A percentile compares a stretch with the other conserved stretches of the same genome.
phyloP scores from a whole-genome alignment of 257 asterid species.

The Lycium ferocissimum region DNA sequence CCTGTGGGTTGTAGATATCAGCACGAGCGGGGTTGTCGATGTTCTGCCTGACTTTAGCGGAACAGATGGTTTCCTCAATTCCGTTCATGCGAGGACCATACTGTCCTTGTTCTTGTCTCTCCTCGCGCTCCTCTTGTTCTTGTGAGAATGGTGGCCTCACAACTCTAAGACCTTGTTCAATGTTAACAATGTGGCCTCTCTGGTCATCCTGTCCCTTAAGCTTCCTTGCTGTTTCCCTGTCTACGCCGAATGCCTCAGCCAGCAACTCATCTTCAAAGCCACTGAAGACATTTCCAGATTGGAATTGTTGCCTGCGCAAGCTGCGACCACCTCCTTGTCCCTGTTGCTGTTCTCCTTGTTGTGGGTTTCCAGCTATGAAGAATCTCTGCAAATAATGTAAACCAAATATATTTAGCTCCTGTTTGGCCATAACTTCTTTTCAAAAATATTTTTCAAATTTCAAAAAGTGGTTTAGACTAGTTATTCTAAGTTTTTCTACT shows the following conservation, averaged over 20 bases:
- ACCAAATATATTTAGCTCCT: neutral
- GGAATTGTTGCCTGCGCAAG: constrained; percentile 32
- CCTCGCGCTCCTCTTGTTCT: constrained; percentile 31
- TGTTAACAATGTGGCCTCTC: constrained; percentile 26
- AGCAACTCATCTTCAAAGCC: neutral
- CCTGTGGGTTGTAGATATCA: constrained; percentile 66
- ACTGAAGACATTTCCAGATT: constrained; percentile 25
- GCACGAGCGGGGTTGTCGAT: constrained; percentile 60
- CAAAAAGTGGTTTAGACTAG: no score
- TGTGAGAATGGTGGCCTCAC: constrained; percentile 52
- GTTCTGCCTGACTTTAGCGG: constrained; percentile 53
- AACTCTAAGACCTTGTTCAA: constrained; percentile 51
- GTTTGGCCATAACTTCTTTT: no score
- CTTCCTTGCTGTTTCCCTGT: neutral
- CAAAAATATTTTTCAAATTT: no score
- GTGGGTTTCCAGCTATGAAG: constrained; percentile 65
- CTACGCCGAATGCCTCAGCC: neutral
- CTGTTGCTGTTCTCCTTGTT: constrained; percentile 32
- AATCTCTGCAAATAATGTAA: constrained; percentile 46
- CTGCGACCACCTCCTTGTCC: constrained; percentile 16
- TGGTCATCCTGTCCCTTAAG: constrained; percentile 18
- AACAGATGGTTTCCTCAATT: constrained; percentile 69
- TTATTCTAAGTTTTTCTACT: no score
- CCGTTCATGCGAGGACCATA: constrained; percentile 44
- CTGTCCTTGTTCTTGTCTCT: neutral